Evolutionary conservation across 1,139 yeast genomes (phyloP), one percentile per base, ranked within the genome.

Genomic region (Schizosaccharomyces versatilis): DNA sequence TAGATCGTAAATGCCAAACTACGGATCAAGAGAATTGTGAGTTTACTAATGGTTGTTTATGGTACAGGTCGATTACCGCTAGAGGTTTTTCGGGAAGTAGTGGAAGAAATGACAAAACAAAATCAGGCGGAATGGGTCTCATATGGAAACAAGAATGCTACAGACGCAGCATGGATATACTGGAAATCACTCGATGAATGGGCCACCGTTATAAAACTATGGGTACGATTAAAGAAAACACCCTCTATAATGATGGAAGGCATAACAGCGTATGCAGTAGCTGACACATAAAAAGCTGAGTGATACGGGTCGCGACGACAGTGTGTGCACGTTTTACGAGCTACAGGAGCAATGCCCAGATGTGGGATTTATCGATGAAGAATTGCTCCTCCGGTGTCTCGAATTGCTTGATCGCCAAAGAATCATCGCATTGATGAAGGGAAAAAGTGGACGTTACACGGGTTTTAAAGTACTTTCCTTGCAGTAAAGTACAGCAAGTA

Each of bases 81-180:
- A 24, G 15, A 32, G 7, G 49, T 44, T 12, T 44, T 44, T 17
- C 49, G 69, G 12, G 77, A 74, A 49, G 77, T 90, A 1, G 72
- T 84, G 62, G 68, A 69, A 38, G 71, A 75, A 57, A 73, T 90
- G 76, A 72, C 80, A 2, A 69, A 69, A 41, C 71, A 74, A 52
- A 73, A 75, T 6, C 68, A 70, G 53, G 86, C 79, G 0, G 79
- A 71, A 47, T 78, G 78, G 71, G 67, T 75, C 47, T 39, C 67
- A 47, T 56, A 47, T 40, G 55, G 71, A 51, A 57, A 60, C 53
- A 55, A 54, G 49, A 51, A 57, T 8, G 38, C 49, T 2, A 14
- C 9, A 24, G 49, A 44, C n/a, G n/a, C 38, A 6, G 19, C 32
- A 19, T 44, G 49, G 49, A 36, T 44, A 17, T 44, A 17, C 14